phyloP scores from a whole-genome alignment of 2,329 filamentous ascomycete species.

The Neonectria punicea region DNA sequence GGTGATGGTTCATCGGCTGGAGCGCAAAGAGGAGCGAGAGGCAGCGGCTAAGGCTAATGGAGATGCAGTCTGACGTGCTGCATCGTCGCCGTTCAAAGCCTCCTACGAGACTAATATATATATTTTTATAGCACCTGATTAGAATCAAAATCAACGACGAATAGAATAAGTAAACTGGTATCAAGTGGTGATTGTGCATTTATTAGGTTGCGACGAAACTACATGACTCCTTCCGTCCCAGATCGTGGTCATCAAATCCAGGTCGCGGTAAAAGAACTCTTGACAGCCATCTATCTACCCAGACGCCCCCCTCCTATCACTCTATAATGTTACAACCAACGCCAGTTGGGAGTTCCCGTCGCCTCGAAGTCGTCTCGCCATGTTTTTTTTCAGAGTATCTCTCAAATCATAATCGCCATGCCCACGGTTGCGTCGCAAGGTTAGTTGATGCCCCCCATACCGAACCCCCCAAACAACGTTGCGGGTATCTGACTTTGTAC shows the following conservation, averaged over 20 bases:
- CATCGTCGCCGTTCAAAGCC: not conserved
- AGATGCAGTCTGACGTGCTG: not conserved
- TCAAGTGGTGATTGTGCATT: slow-evolving; percentile 23
- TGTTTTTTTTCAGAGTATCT: slow-evolving; percentile 21
- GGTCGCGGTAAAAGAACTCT: slow-evolving; percentile 15
- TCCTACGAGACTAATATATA: not conserved
- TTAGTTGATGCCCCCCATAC: slow-evolving; percentile 40
- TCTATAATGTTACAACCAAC: slow-evolving; percentile 38
- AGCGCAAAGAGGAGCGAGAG: slow-evolving; percentile 10
- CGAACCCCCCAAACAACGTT: slow-evolving; percentile 45
- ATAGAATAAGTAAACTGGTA: not conserved
- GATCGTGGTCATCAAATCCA: slow-evolving; percentile 24
- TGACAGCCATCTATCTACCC: slow-evolving; percentile 24
- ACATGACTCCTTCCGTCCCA: slow-evolving; percentile 8
- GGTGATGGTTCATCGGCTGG: slow-evolving; percentile 13
- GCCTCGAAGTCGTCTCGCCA: slow-evolving; percentile 20
- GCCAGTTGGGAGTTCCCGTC: slow-evolving; percentile 33
- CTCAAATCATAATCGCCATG: slow-evolving; percentile 7
- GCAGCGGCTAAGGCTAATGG: not conserved
- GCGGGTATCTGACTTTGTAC: slow-evolving; percentile 44
- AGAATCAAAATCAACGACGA: not conserved
- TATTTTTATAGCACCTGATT: not conserved
- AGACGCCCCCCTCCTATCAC: slow-evolving; percentile 27
- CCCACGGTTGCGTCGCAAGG: slow-evolving; percentile 16
- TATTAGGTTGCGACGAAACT: slow-evolving; percentile 3